Percentiles rank a stretch among this genome's conserved stretches.
Evolutionary conservation across 208 protist genomes (phyloP).

Genomic region (Kentomonas sorsogonicus): DNA sequence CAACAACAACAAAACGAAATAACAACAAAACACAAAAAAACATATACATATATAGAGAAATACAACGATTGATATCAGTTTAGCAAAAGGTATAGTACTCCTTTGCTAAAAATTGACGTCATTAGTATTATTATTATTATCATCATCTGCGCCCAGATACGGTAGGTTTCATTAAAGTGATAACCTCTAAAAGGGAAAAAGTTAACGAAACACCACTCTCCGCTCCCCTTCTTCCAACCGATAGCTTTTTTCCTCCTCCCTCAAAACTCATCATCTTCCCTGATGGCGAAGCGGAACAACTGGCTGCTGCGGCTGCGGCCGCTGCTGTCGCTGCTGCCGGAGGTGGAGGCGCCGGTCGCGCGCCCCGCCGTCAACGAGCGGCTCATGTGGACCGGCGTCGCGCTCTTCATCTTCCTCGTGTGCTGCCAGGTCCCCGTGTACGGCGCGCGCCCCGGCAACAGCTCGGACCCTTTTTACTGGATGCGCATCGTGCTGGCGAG

Average conservation of each 20-base stretch:
- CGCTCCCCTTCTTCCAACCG: not conserved
- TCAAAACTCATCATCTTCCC: not conserved
- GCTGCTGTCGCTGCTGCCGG: constrained; percentile 93
- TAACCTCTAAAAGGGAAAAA: constrained; percentile 11
- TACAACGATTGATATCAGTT: constrained; percentile 13
- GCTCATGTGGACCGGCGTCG: constrained; percentile 97
- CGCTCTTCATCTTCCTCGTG: constrained; percentile 99
- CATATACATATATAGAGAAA: constrained; percentile 16
- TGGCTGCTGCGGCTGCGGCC: constrained; percentile 92
- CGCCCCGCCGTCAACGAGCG: constrained; percentile 94
- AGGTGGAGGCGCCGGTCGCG: constrained; percentile 89
- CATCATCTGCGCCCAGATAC: not conserved
- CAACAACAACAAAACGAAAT: constrained; percentile 6
- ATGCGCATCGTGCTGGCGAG: constrained; percentile 99
- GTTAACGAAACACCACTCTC: constrained; percentile 13
- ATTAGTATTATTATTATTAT: constrained; percentile 1
- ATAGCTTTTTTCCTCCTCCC: not conserved
- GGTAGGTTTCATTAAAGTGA: too few species aligned
- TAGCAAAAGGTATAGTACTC: constrained; percentile 9
- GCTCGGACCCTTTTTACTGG: constrained; percentile 99
- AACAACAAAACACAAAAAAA: constrained; percentile 7
- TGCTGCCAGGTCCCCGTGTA: constrained; percentile 99
- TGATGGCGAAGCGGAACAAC: constrained; percentile 24
- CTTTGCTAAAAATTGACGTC: constrained; percentile 2
- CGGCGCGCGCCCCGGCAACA: constrained; percentile 93